Evolutionary conservation across 2,329 filamentous ascomycete species (phyloP), one percentile per base, ranked within the genome.

Genomic region (Clarireedia monteithiana): DNA sequence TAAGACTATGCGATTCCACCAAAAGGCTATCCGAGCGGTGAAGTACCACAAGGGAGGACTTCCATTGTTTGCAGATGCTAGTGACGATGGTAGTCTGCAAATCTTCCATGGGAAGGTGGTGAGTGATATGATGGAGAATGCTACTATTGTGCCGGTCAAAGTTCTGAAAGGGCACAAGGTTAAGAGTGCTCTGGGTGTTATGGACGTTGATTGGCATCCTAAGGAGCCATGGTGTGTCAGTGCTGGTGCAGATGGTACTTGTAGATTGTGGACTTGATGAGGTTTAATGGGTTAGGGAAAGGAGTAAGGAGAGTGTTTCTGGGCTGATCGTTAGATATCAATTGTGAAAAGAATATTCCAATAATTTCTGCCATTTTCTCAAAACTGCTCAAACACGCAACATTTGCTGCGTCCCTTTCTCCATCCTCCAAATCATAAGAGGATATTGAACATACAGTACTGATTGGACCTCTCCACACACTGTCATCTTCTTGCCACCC

Each of bases 41-140:
- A 85, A 83, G 64, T 99, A 88, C 73, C 95, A 99, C 73, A 84
- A 85, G 57, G 83, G 84, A 58, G 79, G 81, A 7, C 82, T 85
- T 59, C 91, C 94, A 17, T 78, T 99, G 38, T 97, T 99, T 67
- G 94, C 91, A 0, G 92, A 97, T 69, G 91, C 90, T 20, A 94
- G 88, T 70, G 95, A 99, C 69, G 94, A 99, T 70, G 94, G 94
- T 27, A 90, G 86, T 20, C 75, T 97, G 62, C 94, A 99, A 71
- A 88, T 99, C 53, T 97, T 97, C 82, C 92, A 97, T 70, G 92
- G 91, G 56, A 95, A 92, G 73, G 92, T 97, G 27, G 91, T 95
- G 30, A 90, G 85, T 59, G 94, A 99, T 70, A 77, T 96, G 70
- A 89, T 99, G 82, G 91, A 95, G 75, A 96, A 96, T 68, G 91